Conservation (phyloP, 1,284 basidiomycete genomes). For the Trichosporon faecale region DNA sequence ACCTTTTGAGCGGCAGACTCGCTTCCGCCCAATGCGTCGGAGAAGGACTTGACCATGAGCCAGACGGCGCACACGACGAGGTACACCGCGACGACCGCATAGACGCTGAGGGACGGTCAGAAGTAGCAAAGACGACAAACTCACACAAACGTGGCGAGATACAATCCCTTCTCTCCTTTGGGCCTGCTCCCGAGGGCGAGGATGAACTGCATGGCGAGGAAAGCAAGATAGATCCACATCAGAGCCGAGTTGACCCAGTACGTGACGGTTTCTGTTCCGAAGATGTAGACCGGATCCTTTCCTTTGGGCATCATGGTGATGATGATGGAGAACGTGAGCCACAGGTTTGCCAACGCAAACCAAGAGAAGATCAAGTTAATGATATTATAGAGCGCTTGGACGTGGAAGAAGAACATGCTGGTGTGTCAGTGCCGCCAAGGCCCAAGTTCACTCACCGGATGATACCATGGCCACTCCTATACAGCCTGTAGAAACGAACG, state of each 20-base stretch:
- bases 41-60: conserved; percentile 72
- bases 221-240: conserved; percentile 84
- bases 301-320: conserved; percentile 74
- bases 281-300: conserved; percentile 59
- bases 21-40: conserved; percentile 58
- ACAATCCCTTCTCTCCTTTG: conserved; percentile 84
- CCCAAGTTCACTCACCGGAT: conserved; percentile 54
- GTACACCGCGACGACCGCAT: conserved; percentile 72
- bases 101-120: conserved; percentile 59
- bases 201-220: conserved; percentile 82
- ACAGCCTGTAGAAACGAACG: conserved; percentile 91
- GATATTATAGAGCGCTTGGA: conserved; percentile 82
- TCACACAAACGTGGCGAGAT: conserved; percentile 66
- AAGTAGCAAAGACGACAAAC: neutral
- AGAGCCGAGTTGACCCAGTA: conserved; percentile 81
- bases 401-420: conserved; percentile 88
- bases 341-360: conserved; percentile 89
- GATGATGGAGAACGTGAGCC: conserved; percentile 94
- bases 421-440: neutral
- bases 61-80: conserved; percentile 79
- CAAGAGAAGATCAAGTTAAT: conserved; percentile 80
- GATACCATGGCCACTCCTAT: conserved; percentile 75
- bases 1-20: conserved; percentile 55
- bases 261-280: conserved; percentile 67
- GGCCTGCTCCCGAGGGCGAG: conserved; percentile 94